Conservation (phyloP, 2,329 filamentous ascomycete genomes). For the Phoma sp. region DNA sequence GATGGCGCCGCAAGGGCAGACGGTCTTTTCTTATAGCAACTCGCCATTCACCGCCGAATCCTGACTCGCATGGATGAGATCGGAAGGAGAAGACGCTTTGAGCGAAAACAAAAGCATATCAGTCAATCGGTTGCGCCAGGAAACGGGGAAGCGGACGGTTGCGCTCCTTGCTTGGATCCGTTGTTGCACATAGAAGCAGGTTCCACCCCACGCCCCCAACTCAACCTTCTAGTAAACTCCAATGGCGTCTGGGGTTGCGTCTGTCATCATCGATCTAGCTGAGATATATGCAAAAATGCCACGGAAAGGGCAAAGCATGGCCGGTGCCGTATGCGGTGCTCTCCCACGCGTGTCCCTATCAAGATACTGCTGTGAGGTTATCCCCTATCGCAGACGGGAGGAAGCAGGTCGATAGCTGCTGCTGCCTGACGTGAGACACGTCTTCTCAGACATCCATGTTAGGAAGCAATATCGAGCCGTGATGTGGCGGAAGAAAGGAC, state of each 20-base stretch:
- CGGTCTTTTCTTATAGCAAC: constrained; percentile 32
- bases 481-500: constrained; percentile 13
- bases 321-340: constrained; percentile 13
- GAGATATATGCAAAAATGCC: constrained; percentile 13
- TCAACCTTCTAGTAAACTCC: constrained; percentile 22
- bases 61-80: constrained; percentile 38
- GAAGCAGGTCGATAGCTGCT: constrained; percentile 23
- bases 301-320: constrained; percentile 14
- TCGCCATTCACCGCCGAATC: constrained; percentile 30
- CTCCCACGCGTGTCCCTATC: constrained; percentile 19
- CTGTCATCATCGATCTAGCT: constrained; percentile 21
- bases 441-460: constrained; percentile 19
- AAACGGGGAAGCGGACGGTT: constrained; percentile 39
- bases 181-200: constrained; percentile 38
- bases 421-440: constrained; percentile 14
- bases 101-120: constrained; percentile 36
- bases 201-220: constrained; percentile 38
- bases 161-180: constrained; percentile 41
- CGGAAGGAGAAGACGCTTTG: constrained; percentile 27
- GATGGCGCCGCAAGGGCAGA: constrained; percentile 25
- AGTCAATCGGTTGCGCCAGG: constrained; percentile 25
- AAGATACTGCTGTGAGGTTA: constrained; percentile 9
- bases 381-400: constrained; percentile 19
- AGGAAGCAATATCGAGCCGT: constrained; percentile 14
- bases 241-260: constrained; percentile 28